Conservation (phyloP, 1,284 basidiomycete species). For the Moesziomyces antarcticus region DNA sequence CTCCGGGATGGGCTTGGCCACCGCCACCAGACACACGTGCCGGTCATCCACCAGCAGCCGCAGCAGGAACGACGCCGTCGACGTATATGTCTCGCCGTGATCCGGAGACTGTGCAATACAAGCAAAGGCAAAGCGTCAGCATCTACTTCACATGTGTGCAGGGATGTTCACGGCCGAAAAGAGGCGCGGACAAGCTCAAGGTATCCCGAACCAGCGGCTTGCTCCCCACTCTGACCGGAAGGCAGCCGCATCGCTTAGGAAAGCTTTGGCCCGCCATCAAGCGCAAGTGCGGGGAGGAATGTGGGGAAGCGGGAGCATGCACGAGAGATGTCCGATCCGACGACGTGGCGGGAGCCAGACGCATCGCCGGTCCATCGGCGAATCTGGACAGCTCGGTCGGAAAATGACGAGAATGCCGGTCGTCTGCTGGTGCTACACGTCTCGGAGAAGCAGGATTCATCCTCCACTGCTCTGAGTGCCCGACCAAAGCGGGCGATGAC, state of each 20-base stretch:
- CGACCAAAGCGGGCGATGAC: too few species aligned
- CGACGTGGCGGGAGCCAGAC: neutral
- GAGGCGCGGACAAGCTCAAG: neutral
- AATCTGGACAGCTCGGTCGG: neutral
- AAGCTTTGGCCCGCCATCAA: neutral
- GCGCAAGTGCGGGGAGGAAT: neutral
- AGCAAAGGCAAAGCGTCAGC: constrained; percentile 1
- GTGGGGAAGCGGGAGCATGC: neutral
- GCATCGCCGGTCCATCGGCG: neutral
- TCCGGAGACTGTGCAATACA: constrained; percentile 34
- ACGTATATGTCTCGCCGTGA: constrained; percentile 57
- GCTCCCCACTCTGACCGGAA: neutral
- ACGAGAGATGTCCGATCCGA: neutral
- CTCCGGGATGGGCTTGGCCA: constrained; percentile 56
- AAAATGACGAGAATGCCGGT: neutral
- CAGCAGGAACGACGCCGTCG: constrained; percentile 57
- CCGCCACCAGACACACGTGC: constrained; percentile 61
- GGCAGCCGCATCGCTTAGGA: neutral
- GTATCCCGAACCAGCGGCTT: constrained; percentile 3
- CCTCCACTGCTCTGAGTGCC: neutral
- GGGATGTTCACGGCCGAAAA: neutral
- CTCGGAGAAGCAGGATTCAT: neutral
- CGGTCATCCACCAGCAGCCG: constrained; percentile 62
- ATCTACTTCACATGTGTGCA: neutral
- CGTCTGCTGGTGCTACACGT: neutral